phyloP scores from a whole-genome alignment of 257 asterid genomes.

The Agastache rugosa region DNA sequence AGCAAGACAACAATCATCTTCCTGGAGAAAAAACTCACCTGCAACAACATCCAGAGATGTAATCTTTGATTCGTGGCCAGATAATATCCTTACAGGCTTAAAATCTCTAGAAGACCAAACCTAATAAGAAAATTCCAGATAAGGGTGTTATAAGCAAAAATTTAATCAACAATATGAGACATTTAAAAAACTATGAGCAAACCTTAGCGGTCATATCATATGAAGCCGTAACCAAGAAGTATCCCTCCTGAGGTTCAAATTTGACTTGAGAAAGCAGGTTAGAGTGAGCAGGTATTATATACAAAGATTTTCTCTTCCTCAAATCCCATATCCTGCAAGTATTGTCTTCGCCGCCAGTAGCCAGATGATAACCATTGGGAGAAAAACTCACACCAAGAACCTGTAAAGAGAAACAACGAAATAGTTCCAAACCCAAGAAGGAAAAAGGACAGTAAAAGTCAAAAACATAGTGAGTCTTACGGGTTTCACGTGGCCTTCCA shows the following conservation, averaged over 20 bases:
- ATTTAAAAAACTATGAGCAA: constrained; percentile 15
- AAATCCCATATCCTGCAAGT: constrained; percentile 95
- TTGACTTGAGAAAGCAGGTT: constrained; percentile 93
- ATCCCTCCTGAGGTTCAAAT: constrained; percentile 94
- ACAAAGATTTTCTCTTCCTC: constrained; percentile 77
- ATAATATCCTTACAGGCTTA: constrained; percentile 76
- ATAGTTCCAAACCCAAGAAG: constrained; percentile 9
- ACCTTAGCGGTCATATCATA: constrained; percentile 94
- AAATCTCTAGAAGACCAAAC: constrained; percentile 95
- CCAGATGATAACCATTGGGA: constrained; percentile 94
- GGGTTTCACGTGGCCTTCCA: constrained; percentile 96
- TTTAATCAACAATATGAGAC: not conserved
- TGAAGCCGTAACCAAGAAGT: constrained; percentile 86
- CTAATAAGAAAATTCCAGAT: constrained; percentile 42
- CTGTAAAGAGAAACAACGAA: constrained; percentile 45
- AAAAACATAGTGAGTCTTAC: constrained; percentile 48
- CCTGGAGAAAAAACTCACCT: constrained; percentile 55
- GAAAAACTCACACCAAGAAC: constrained; percentile 86
- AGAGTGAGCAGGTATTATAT: constrained; percentile 90
- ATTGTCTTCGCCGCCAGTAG: constrained; percentile 97
- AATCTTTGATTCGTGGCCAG: constrained; percentile 90
- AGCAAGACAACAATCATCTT: not conserved
- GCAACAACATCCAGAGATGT: constrained; percentile 76
- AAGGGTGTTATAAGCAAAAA: constrained; percentile 23
- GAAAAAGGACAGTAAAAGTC: constrained; percentile 22